Conservation (phyloP, 352 stramenopile species). For the Elongisporangium undulatum region DNA sequence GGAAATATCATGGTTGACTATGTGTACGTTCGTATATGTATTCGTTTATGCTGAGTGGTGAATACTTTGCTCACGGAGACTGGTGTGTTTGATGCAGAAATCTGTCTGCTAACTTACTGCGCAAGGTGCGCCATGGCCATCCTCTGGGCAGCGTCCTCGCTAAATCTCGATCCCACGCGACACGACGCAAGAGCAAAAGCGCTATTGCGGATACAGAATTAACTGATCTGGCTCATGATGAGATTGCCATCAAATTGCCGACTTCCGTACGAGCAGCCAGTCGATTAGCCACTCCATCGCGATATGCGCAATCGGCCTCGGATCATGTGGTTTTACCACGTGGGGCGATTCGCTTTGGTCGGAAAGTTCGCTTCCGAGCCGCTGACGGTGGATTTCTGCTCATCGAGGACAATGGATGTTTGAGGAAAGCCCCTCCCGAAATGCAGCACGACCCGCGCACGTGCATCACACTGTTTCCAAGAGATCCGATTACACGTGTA, state of each 20-base stretch:
- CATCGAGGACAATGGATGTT: conserved; percentile 23
- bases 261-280: background rate
- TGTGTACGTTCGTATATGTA: conserved; percentile 28
- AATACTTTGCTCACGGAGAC: background rate
- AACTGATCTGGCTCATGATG: background rate
- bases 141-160: conserved; percentile 31
- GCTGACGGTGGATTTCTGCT: conserved; percentile 33
- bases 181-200: conserved; percentile 1
- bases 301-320: background rate
- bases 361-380: conserved; percentile 29
- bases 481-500: conserved; percentile 13
- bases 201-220: conserved; percentile 1
- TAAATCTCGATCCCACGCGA: conserved; percentile 19
- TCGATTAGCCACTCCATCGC: background rate
- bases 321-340: background rate
- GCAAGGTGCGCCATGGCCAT: conserved; percentile 58
- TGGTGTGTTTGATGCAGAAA: conserved; percentile 17
- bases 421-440: conserved; percentile 22
- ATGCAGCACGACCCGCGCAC: conserved; percentile 23
- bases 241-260: background rate
- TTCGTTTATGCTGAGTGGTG: background rate
- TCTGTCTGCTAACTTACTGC: conserved; percentile 42
- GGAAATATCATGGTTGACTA: conserved; percentile 48
- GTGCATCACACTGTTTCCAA: conserved; percentile 32
- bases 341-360: conserved; percentile 24